These are phyloP conservation scores for Tieghemiomyces parasiticus DNA, from an alignment of 192 early-diverging fungal genomes.

Conservation along the genomic window DNA sequence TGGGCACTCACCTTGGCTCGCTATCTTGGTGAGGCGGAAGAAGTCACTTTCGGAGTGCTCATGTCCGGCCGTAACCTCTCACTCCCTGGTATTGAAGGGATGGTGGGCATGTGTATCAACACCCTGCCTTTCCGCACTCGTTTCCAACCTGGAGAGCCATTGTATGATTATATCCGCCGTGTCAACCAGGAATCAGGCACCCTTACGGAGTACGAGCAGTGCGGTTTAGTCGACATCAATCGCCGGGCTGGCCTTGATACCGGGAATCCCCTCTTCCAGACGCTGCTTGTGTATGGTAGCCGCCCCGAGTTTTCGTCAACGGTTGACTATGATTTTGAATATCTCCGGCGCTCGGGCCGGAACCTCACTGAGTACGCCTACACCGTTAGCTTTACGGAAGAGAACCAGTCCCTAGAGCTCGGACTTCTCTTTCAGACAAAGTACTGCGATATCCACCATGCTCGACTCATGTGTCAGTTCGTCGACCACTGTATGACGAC, in stretches of 20 bases:
- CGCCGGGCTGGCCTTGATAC: background rate
- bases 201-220: background rate
- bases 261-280: background rate
- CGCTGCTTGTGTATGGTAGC: background rate
- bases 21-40: background rate
- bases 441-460: background rate
- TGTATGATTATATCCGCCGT: background rate
- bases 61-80: background rate
- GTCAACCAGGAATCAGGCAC: background rate
- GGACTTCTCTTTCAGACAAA: too few relatives aligned
- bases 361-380: slow-evolving; percentile 9
- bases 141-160: background rate
- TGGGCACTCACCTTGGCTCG: background rate
- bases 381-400: background rate
- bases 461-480: background rate
- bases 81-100: background rate
- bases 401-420: background rate
- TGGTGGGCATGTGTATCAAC: slow-evolving; percentile 1
- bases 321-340: background rate
- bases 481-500: background rate
- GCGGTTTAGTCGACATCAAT: slow-evolving; percentile 2
- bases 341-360: background rate
- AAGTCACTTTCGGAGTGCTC: background rate
- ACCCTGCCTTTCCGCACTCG: background rate
- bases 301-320: background rate